Conservation (phyloP, 208 protist genomes). For the Acanthamoeba healyi region DNA sequence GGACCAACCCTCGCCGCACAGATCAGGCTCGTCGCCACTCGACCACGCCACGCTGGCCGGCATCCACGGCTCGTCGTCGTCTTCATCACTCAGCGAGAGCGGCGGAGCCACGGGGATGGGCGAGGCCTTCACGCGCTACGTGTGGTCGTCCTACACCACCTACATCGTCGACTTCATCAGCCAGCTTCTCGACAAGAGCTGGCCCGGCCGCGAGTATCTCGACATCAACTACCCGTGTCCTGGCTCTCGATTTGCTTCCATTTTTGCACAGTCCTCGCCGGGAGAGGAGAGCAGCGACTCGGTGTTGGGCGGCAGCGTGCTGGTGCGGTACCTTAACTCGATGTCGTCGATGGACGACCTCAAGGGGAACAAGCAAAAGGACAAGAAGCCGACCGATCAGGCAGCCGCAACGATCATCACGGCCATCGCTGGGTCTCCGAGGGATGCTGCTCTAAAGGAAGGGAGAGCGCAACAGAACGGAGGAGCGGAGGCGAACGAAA, state of each 20-base stretch:
- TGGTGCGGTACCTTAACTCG: constrained; percentile 66
- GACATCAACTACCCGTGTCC: constrained; percentile 61
- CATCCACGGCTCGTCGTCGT: constrained; percentile 39
- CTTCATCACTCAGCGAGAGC: constrained; percentile 22
- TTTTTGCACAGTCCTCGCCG: constrained; percentile 57
- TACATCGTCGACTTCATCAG: constrained; percentile 70
- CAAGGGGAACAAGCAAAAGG: constrained; percentile 44
- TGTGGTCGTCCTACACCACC: constrained; percentile 70
- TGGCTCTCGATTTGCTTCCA: constrained; percentile 37
- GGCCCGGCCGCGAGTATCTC: constrained; percentile 59
- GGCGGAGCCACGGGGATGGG: not conserved
- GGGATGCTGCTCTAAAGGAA: too few species aligned
- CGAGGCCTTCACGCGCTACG: constrained; percentile 51
- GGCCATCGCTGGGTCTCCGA: too few species aligned
- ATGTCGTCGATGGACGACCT: constrained; percentile 70
- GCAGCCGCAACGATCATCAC: not conserved
- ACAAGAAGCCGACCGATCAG: not conserved
- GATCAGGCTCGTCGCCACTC: too few species aligned
- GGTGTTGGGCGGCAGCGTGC: constrained; percentile 63
- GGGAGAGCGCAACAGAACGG: not conserved
- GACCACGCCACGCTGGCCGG: not conserved
- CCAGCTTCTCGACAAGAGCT: constrained; percentile 61
- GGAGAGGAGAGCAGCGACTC: constrained; percentile 71
- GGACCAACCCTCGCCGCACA: constrained; percentile 1
- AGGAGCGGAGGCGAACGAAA: not conserved